A percentile compares a stretch with the other conserved stretches of the same genome.
These are phyloP conservation scores for Salisapilia sapeloensis DNA, from an alignment of 352 stramenopile species.

Conservation along the genomic window DNA sequence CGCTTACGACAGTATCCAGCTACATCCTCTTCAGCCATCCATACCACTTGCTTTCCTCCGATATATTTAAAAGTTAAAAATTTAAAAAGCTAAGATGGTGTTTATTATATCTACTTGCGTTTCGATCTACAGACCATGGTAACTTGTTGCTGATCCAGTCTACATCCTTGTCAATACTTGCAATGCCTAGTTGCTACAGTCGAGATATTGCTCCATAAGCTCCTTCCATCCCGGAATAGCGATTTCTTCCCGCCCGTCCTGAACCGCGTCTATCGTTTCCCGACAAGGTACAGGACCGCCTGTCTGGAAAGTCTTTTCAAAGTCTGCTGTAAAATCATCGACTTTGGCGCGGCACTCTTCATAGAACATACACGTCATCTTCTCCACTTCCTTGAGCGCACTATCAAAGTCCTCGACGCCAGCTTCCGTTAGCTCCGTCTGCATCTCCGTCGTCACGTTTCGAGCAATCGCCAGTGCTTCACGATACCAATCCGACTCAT, in stretches of 20 bases:
- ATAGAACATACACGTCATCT: constrained; percentile 83
- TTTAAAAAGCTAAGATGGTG: too few relatives aligned
- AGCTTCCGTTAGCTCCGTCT: constrained; percentile 10
- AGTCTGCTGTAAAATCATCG: constrained; percentile 34
- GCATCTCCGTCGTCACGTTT: constrained; percentile 2
- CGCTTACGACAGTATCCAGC: too few relatives aligned
- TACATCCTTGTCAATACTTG: too few relatives aligned
- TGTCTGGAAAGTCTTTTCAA: constrained; percentile 48
- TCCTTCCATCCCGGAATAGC: constrained; percentile 51
- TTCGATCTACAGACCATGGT: too few relatives aligned
- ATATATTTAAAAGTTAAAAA: too few relatives aligned
- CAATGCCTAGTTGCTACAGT: constrained; percentile 21
- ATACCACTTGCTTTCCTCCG: too few relatives aligned
- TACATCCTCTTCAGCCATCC: too few relatives aligned
- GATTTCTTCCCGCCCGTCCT: constrained; percentile 34
- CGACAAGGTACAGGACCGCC: constrained; percentile 39
- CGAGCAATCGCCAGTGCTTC: constrained; percentile 28
- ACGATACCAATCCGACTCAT: constrained; percentile 20
- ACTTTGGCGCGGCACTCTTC: constrained; percentile 66
- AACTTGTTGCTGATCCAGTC: too few relatives aligned
- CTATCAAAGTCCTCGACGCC: constrained; percentile 8
- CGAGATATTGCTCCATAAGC: constrained; percentile 47
- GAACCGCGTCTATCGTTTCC: constrained; percentile 35
- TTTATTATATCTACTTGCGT: too few relatives aligned
- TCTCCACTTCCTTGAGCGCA: constrained; percentile 58